Conservation (phyloP, 208 protist species). For the Leishmania mexicana region DNA sequence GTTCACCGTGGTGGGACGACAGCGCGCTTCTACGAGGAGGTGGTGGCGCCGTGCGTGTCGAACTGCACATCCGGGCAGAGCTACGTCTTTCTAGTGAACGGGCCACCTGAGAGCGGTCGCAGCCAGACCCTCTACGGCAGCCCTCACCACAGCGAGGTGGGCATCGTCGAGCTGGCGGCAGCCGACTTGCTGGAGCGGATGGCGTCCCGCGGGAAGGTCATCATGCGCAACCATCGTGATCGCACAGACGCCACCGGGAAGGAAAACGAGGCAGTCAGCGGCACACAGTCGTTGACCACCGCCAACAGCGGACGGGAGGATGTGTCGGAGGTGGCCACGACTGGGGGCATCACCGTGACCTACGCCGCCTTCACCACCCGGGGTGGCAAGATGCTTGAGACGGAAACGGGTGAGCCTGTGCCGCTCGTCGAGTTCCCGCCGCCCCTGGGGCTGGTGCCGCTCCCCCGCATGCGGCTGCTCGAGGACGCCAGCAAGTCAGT, state of each 20-base stretch:
- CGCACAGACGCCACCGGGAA: conserved; percentile 14
- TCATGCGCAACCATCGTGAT: conserved; percentile 39
- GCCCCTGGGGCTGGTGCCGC: conserved; percentile 62
- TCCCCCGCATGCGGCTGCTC: conserved; percentile 77
- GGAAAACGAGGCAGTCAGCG: conserved; percentile 12
- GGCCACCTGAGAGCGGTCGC: conserved; percentile 78
- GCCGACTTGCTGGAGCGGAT: conserved; percentile 68
- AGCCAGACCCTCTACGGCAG: conserved; percentile 89
- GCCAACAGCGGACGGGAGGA: conserved; percentile 13
- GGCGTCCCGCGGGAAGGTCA: conserved; percentile 30
- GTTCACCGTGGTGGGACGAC: conserved; percentile 77
- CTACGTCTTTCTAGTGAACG: conserved; percentile 81
- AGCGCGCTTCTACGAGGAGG: conserved; percentile 74
- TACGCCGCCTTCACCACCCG: conserved; percentile 79
- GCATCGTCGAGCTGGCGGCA: conserved; percentile 80
- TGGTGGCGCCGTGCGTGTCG: conserved; percentile 80
- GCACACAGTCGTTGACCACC: conserved; percentile 11
- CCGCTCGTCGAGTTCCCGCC: conserved; percentile 76
- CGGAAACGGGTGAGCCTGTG: conserved; percentile 58
- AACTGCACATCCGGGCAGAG: conserved; percentile 83
- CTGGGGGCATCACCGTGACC: conserved; percentile 66
- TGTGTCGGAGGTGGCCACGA: conserved; percentile 21
- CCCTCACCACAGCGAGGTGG: conserved; percentile 78
- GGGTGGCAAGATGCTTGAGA: conserved; percentile 64
- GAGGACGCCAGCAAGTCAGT: conserved; percentile 59